Evolutionary conservation across 306 rosid genomes (phyloP), one percentile per base, ranked within the genome.

Genomic region (Hippophae rhamnoides): DNA sequence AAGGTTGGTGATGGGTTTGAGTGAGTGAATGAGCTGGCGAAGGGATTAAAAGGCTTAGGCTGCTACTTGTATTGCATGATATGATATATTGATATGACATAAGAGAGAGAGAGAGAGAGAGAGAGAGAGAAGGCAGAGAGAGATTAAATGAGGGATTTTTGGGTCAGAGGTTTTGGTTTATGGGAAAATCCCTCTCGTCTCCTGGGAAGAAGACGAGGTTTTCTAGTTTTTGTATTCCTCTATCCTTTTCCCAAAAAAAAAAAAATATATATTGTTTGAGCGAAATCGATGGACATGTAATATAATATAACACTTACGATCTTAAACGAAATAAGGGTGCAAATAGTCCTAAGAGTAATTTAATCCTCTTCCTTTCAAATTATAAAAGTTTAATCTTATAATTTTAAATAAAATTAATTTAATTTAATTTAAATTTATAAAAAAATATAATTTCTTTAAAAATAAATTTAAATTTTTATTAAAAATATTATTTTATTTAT

Each of bases 31-130:
- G 89, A 86, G 94, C 94, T 84, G 95, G 90, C 84, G 82, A 69
- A 72, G 69, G 61, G 53, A 56, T 40, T 72, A 66, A 79, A 78
- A 68, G 67, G 46, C 62, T 60, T 72, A 72, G 80, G 67, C 57
- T 13, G 71, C 80, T 61, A 78, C 63, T 74, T 84, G 38, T 31
- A 31, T 31, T 31, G 93, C 95, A 89, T 86, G 95, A 89, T 79
- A 84, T 76, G 87, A 82, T 84, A 80, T 69, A 71, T 18, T 86
- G 95, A 89, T 79, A 84, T 76, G 87, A 82, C 86, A 80, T 69
- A 71, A 74, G 76, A 69, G 78, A 31, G 38, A 31, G 38, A 31
- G 38, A 31, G 38, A 27, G 47, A 52, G 18, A 63, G 47, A 52
- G 18, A 74, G 76, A 69, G 78, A 31, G 38, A 31, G 38, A 31